Conservation (phyloP, 495 filamentous ascomycete genomes). For the Neurospora africana region DNA sequence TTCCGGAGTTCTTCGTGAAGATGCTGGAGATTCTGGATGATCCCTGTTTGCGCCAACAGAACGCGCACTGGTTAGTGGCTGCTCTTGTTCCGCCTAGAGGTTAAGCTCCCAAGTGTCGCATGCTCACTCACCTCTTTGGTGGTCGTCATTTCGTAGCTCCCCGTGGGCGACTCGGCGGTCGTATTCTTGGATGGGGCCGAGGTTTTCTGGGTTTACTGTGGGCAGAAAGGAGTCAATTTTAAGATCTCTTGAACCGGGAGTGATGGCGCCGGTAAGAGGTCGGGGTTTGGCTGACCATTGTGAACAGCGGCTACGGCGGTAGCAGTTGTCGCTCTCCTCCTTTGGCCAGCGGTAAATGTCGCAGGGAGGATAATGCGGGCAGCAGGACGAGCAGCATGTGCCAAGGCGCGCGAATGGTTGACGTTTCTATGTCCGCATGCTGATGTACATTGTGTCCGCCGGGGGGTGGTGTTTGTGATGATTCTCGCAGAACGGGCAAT, state of each 20-base stretch:
- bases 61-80: not conserved
- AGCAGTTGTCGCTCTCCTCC: constrained; percentile 20
- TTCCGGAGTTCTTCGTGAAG: constrained; percentile 71
- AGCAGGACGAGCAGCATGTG: not conserved
- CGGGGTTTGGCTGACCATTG: constrained; percentile 15
- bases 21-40: constrained; percentile 80
- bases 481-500: not conserved
- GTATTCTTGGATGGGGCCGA: constrained; percentile 80
- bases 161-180: constrained; percentile 64
- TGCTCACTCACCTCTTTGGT: constrained; percentile 70
- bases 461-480: constrained; percentile 2
- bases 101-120: not conserved
- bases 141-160: constrained; percentile 70
- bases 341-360: constrained; percentile 13
- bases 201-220: constrained; percentile 17
- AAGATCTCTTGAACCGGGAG: not conserved
- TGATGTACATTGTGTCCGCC: constrained; percentile 12
- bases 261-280: not conserved
- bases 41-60: constrained; percentile 37
- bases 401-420: not conserved
- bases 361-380: constrained; percentile 10
- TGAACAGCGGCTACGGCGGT: constrained; percentile 21
- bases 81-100: not conserved
- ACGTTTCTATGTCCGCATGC: not conserved
- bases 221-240: not conserved